These are phyloP conservation scores for Fusarium citri DNA, from an alignment of 2,329 filamentous ascomycete species.

Conservation along the genomic window DNA sequence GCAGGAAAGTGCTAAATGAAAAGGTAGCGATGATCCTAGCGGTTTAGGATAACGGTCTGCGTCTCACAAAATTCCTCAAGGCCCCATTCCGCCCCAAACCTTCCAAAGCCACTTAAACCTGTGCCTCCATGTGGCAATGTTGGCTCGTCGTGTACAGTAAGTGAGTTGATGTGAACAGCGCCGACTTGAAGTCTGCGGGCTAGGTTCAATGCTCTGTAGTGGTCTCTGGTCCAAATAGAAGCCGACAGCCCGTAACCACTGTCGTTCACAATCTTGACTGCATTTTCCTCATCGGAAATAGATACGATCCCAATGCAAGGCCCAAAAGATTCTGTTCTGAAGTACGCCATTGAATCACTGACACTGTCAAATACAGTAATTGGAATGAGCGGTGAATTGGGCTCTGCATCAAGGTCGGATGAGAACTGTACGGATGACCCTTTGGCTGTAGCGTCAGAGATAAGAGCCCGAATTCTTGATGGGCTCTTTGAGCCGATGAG, in stretches of 20 bases:
- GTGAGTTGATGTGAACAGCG: constrained; percentile 73
- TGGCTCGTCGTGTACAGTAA: constrained; percentile 73
- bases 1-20: fast-evolving
- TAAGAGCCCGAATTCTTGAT: not conserved
- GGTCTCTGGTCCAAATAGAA: constrained; percentile 77
- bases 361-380: not conserved
- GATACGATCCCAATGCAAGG: constrained; percentile 75
- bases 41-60: not conserved
- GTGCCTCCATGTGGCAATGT: constrained; percentile 72
- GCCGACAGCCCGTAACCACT: constrained; percentile 80
- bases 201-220: constrained; percentile 67
- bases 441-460: not conserved
- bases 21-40: not conserved
- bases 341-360: not conserved
- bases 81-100: constrained; percentile 56
- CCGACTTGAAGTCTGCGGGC: constrained; percentile 72
- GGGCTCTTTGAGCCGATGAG: not conserved
- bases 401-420: not conserved
- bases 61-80: constrained; percentile 53
- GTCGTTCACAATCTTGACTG: constrained; percentile 78
- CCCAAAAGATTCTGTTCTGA: not conserved
- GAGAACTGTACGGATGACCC: not conserved
- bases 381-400: not conserved
- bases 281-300: constrained; percentile 75
- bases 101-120: constrained; percentile 71